phyloP scores from a whole-genome alignment of 306 rosid species.

The Lithocarpus polystachyus region DNA sequence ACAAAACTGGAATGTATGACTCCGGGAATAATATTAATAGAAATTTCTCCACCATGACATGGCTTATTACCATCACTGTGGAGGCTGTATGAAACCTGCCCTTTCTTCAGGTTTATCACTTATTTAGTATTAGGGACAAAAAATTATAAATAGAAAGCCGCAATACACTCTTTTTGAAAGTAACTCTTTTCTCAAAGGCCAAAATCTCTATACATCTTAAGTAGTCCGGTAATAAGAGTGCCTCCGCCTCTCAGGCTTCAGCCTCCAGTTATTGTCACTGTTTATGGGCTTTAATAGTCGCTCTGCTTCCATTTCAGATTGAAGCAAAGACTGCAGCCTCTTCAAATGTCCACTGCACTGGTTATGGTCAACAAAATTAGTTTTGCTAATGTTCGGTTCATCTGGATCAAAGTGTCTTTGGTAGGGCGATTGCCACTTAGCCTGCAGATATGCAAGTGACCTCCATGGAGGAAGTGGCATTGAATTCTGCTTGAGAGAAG shows the following conservation, averaged over 20 bases:
- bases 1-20: slow-evolving; percentile 16
- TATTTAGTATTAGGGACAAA: slow-evolving; percentile 34
- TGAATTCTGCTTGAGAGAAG: slow-evolving; percentile 86
- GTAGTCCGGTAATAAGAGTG: slow-evolving; percentile 44
- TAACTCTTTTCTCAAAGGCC: slow-evolving; percentile 25
- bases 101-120: slow-evolving; percentile 21
- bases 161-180: slow-evolving; percentile 31
- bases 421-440: slow-evolving; percentile 86
- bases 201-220: slow-evolving; percentile 56
- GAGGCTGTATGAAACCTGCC: slow-evolving; percentile 26
- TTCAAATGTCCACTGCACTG: slow-evolving; percentile 76
- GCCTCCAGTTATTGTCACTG: slow-evolving; percentile 56
- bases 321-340: slow-evolving; percentile 79
- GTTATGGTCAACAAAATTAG: slow-evolving; percentile 45
- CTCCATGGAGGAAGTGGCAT: slow-evolving; percentile 99
- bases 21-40: slow-evolving; percentile 9
- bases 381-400: slow-evolving; percentile 14
- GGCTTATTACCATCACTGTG: slow-evolving; percentile 26
- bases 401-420: slow-evolving; percentile 54
- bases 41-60: slow-evolving; percentile 4
- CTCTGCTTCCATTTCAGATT: slow-evolving; percentile 64
- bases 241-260: slow-evolving; percentile 65
- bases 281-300: slow-evolving; percentile 55
- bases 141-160: slow-evolving; percentile 30
- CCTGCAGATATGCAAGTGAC: slow-evolving; percentile 74